Percentiles rank a stretch among this genome's conserved stretches.
These are phyloP conservation scores for Nelumbo lutea DNA, from an alignment of 164 flowering plant genomes.

Conservation along the genomic window DNA sequence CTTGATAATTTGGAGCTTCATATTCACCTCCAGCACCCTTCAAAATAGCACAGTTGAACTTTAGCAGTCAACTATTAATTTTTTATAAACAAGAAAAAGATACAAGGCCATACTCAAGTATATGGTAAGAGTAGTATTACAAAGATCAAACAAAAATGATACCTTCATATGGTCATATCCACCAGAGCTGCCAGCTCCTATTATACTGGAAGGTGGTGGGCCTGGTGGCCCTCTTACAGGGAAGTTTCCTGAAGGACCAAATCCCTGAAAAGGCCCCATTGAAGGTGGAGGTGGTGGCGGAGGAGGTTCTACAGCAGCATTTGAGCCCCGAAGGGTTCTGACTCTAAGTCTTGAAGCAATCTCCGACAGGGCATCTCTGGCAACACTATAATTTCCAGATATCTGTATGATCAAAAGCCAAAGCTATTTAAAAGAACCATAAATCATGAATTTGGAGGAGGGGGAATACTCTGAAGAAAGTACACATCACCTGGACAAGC, in stretches of 20 bases:
- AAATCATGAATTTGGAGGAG: background rate
- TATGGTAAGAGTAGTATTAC: background rate
- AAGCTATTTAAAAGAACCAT: conserved; percentile 6
- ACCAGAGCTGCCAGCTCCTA: conserved; percentile 36
- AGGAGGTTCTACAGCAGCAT: conserved; percentile 33
- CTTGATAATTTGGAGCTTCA: conserved; percentile 38
- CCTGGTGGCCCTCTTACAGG: conserved; percentile 33
- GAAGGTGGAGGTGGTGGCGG: conserved; percentile 1
- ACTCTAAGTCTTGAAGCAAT: conserved; percentile 56
- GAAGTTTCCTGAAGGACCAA: conserved; percentile 32
- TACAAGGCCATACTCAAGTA: too few species aligned
- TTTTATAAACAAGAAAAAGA: too few species aligned
- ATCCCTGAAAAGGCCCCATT: conserved; percentile 32
- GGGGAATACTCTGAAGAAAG: background rate
- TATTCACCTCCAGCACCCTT: conserved; percentile 36
- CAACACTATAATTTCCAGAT: conserved; percentile 52
- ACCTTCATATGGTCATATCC: conserved; percentile 42
- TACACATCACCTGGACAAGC: conserved; percentile 65
- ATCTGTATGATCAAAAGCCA: conserved; percentile 32
- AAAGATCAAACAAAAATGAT: conserved; percentile 10
- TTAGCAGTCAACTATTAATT: conserved; percentile 7
- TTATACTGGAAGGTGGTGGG: conserved; percentile 27
- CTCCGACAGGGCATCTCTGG: conserved; percentile 63
- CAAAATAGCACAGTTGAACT: conserved; percentile 6
- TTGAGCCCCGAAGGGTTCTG: conserved; percentile 49